Evolutionary conservation across 1,284 basidiomycete genomes (phyloP).

Genomic region (Apiotrichum porosum): DNA sequence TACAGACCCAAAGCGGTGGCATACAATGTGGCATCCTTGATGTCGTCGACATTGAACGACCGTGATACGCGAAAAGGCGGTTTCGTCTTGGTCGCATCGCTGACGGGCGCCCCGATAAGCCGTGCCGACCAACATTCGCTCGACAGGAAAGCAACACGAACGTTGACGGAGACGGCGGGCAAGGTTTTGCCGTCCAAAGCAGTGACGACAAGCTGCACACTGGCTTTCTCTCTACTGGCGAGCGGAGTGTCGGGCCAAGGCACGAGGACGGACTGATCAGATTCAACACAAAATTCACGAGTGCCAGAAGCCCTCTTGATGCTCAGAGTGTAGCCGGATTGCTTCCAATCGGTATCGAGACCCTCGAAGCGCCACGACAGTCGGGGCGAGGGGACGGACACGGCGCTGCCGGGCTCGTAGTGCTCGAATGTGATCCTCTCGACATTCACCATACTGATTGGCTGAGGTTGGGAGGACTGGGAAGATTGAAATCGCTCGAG

Average conservation of each 20-base stretch:
- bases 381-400: constrained; percentile 21
- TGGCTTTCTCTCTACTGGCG: constrained; percentile 17
- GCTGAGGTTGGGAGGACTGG: no score
- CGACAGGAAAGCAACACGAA: no score
- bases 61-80: constrained; percentile 23
- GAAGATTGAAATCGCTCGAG: background rate
- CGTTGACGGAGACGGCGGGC: no score
- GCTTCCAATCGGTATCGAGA: constrained; percentile 24
- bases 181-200: constrained; percentile 22
- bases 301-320: constrained; percentile 7
- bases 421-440: no score
- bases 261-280: constrained; percentile 22
- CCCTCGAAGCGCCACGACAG: constrained; percentile 33
- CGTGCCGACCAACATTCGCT: no score
- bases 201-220: constrained; percentile 17
- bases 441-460: no score
- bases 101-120: constrained; percentile 1
- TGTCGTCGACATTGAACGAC: constrained; percentile 9
- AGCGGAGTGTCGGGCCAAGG: constrained; percentile 31
- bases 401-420: constrained; percentile 22
- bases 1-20: constrained; percentile 40
- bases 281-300: constrained; percentile 17
- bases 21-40: constrained; percentile 28
- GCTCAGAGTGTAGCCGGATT: constrained; percentile 27
- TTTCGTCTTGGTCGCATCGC: constrained; percentile 24